These are phyloP conservation scores for Karstenula rhodostoma DNA, from an alignment of 2,329 filamentous ascomycete species.

Conservation along the genomic window DNA sequence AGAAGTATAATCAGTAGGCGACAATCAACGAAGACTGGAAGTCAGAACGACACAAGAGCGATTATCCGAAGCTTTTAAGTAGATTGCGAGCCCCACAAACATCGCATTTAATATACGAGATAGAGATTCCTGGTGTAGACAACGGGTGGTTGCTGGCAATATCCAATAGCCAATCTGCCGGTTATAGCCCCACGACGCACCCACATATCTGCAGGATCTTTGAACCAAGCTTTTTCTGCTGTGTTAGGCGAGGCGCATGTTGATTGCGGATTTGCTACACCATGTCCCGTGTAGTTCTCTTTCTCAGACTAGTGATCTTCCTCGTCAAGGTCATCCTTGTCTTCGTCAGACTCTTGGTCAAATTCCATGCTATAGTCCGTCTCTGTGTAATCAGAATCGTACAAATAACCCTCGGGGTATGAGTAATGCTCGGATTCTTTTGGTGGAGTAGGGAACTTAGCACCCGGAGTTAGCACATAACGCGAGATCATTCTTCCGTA, in stretches of 20 bases:
- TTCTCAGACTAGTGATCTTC: too few relatives aligned
- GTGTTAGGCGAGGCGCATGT: too few relatives aligned
- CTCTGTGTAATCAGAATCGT: too few relatives aligned
- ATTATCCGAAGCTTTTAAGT: neutral
- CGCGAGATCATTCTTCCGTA: neutral
- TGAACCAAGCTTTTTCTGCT: too few relatives aligned
- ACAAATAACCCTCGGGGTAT: too few relatives aligned
- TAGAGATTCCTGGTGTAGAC: neutral
- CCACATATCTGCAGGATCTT: neutral
- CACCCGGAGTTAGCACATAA: neutral
- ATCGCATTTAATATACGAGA: neutral
- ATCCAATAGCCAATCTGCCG: constrained; percentile 13
- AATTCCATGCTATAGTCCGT: too few relatives aligned
- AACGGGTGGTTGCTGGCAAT: neutral
- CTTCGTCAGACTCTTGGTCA: too few relatives aligned
- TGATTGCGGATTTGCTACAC: too few relatives aligned
- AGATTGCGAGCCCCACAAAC: neutral
- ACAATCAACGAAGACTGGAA: neutral
- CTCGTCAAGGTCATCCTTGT: too few relatives aligned
- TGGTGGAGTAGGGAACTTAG: neutral
- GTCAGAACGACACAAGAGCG: neutral
- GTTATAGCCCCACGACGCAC: neutral
- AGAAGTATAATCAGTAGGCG: neutral
- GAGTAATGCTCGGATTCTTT: neutral
- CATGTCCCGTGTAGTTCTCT: too few relatives aligned